Percentiles rank a stretch among this genome's conserved stretches.
phyloP scores from a whole-genome alignment of 371 early-diverging fungal genomes.

The Mortierella sp. region DNA sequence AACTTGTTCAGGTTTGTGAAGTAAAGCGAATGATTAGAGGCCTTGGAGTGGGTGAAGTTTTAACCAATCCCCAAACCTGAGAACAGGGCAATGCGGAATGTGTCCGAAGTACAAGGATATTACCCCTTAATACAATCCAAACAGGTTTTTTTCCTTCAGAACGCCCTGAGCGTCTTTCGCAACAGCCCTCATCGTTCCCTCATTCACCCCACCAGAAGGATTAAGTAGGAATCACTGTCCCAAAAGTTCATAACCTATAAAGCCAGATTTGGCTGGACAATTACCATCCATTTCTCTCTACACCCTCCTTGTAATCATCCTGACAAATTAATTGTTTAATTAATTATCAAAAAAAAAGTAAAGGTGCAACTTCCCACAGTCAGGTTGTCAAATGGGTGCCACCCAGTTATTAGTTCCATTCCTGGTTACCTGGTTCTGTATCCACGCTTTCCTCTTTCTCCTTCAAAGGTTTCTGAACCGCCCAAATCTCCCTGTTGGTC shows the following conservation, averaged over 20 bases:
- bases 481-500: constrained; percentile 48
- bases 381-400: constrained; percentile 24
- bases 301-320: background rate
- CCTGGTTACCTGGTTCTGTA: constrained; percentile 46
- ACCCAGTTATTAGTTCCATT: constrained; percentile 42
- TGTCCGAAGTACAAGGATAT: too few relatives aligned
- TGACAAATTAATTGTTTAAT: background rate
- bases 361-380: background rate
- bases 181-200: too few relatives aligned
- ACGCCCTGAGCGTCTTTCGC: too few relatives aligned
- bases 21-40: too few relatives aligned
- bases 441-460: constrained; percentile 51
- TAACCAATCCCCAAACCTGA: too few relatives aligned
- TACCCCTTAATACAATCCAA: too few relatives aligned
- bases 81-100: too few relatives aligned
- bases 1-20: too few relatives aligned
- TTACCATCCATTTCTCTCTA: background rate
- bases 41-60: too few relatives aligned
- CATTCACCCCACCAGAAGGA: too few relatives aligned
- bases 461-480: constrained; percentile 52
- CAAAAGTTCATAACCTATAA: background rate
- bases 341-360: background rate
- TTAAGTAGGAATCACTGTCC: background rate
- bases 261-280: background rate
- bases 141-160: too few relatives aligned